Percentiles rank a stretch among this genome's conserved stretches.
Evolutionary conservation across 2,329 filamentous ascomycete species (phyloP).

Genomic region (Penicillium digitatum): DNA sequence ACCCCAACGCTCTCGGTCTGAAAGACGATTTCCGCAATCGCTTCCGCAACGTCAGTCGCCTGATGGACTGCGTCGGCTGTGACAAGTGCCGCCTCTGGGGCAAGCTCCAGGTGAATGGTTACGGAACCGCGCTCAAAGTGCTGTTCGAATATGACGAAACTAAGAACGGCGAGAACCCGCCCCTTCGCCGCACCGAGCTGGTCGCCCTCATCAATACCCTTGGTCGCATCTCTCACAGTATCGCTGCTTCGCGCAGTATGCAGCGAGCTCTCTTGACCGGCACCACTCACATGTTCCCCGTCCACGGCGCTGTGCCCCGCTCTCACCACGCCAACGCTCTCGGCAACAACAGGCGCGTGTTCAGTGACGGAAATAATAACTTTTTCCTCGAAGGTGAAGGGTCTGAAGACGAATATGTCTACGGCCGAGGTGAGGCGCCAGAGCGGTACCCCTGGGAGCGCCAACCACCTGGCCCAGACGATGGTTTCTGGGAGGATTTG

Average conservation of each 20-base stretch:
- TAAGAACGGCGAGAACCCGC: slow-evolving; percentile 60
- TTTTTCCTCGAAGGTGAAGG: slow-evolving; percentile 39
- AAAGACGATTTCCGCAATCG: slow-evolving; percentile 98
- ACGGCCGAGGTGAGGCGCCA: slow-evolving; percentile 33
- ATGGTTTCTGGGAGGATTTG: slow-evolving; percentile 56
- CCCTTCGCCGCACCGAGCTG: slow-evolving; percentile 81
- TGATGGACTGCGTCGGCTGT: slow-evolving; percentile 98
- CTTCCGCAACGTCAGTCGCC: slow-evolving; percentile 90
- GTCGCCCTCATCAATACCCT: slow-evolving; percentile 95
- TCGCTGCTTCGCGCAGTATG: slow-evolving; percentile 73
- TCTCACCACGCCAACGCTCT: slow-evolving; percentile 18
- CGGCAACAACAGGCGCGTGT: slow-evolving; percentile 18
- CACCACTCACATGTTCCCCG: slow-evolving; percentile 30
- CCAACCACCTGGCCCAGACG: slow-evolving; percentile 32
- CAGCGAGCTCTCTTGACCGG: slow-evolving; percentile 45
- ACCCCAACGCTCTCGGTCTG: slow-evolving; percentile 60
- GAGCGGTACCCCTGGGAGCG: slow-evolving; percentile 34
- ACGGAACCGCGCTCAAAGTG: slow-evolving; percentile 90
- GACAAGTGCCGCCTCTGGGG: slow-evolving; percentile 99
- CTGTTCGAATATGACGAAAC: slow-evolving; percentile 85
- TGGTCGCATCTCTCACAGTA: slow-evolving; percentile 75
- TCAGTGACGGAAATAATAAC: slow-evolving; percentile 34
- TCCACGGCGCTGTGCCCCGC: slow-evolving; percentile 28
- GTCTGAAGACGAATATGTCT: slow-evolving; percentile 42
- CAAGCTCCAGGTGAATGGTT: slow-evolving; percentile 91